Evolutionary conservation across 805 yeast genomes (phyloP).

Genomic region (Saccharomycopsis fodiens): DNA sequence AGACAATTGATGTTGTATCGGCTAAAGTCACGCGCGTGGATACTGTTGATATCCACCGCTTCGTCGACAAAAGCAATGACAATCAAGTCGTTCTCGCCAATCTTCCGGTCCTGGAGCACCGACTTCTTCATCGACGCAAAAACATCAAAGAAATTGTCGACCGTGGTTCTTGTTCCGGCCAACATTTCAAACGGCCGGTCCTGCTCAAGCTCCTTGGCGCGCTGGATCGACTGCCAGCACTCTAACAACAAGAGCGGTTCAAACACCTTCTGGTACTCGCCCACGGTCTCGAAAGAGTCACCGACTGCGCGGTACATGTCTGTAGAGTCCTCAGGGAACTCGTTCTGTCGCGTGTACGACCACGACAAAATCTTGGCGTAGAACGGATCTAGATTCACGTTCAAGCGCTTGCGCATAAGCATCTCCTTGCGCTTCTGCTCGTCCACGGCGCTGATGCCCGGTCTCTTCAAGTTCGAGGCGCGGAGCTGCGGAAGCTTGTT

Average conservation of each 20-base stretch:
- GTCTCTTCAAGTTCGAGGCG: slow-evolving; percentile 22
- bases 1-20: slow-evolving; percentile 46
- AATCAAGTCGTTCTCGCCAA: slow-evolving; percentile 71
- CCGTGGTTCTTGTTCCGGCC: slow-evolving; percentile 73
- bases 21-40: slow-evolving; percentile 30
- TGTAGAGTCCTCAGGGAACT: slow-evolving; percentile 47
- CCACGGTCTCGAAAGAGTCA: slow-evolving; percentile 46
- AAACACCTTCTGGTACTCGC: slow-evolving; percentile 61
- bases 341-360: slow-evolving; percentile 55
- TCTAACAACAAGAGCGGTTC: slow-evolving; percentile 81
- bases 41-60: slow-evolving; percentile 18
- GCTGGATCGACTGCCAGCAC: slow-evolving; percentile 86
- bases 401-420: slow-evolving; percentile 69
- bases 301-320: slow-evolving; percentile 34
- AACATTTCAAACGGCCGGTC: slow-evolving; percentile 53
- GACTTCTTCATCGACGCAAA: slow-evolving; percentile 60
- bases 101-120: slow-evolving; percentile 40
- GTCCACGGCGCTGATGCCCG: slow-evolving; percentile 29
- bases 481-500: slow-evolving; percentile 18
- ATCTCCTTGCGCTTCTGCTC: slow-evolving; percentile 55
- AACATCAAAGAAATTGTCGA: slow-evolving; percentile 83
- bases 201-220: slow-evolving; percentile 56
- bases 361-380: slow-evolving; percentile 65
- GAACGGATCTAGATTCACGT: slow-evolving; percentile 70
- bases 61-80: slow-evolving; percentile 41